Evolutionary conservation across 176 grass and related monocot species (phyloP).

Genomic region (Typha latifolia): DNA sequence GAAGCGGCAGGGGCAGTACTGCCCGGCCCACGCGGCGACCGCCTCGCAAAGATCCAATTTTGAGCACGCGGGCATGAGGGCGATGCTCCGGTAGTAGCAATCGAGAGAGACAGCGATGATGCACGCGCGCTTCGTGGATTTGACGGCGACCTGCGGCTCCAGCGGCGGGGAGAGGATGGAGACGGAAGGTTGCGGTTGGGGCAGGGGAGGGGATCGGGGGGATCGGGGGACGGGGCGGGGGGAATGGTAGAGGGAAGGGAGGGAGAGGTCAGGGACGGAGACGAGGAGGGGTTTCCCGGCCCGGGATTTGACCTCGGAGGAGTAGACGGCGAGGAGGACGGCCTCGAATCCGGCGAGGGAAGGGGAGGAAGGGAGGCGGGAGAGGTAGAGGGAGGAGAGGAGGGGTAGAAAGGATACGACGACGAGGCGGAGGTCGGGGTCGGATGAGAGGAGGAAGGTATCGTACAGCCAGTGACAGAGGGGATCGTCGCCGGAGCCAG

Average conservation of each 20-base stretch:
- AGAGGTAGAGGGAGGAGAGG: slow-evolving; percentile 83
- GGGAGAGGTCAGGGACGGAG: slow-evolving; percentile 75
- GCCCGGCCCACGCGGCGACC: slow-evolving; percentile 56
- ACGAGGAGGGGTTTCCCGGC: slow-evolving; percentile 75
- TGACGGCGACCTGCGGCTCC: slow-evolving; percentile 80
- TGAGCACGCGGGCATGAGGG: slow-evolving; percentile 70
- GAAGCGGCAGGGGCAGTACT: slow-evolving; percentile 81
- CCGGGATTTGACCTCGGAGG: slow-evolving; percentile 64
- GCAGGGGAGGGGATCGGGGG: slow-evolving; percentile 39
- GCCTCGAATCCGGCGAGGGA: slow-evolving; percentile 87
- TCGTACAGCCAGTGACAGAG: slow-evolving; percentile 97
- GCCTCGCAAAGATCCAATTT: slow-evolving; percentile 86
- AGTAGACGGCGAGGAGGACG: slow-evolving; percentile 88
- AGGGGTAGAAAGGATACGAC: slow-evolving; percentile 79
- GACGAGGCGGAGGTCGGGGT: slow-evolving; percentile 86
- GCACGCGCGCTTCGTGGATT: slow-evolving; percentile 78
- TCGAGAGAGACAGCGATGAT: slow-evolving; percentile 75
- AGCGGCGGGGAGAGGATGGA: slow-evolving; percentile 75
- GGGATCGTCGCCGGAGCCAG: slow-evolving; percentile 69
- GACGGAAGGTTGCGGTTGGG: slow-evolving; percentile 37
- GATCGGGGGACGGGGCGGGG: slow-evolving; percentile 38
- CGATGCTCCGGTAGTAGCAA: slow-evolving; percentile 68
- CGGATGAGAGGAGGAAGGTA: slow-evolving; percentile 75
- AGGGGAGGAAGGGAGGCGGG: slow-evolving; percentile 48
- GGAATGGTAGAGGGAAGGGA: slow-evolving; percentile 77